Evolutionary conservation across 108 stramenopile species (phyloP).

Genomic region (Asterionellopsis glacialis): DNA sequence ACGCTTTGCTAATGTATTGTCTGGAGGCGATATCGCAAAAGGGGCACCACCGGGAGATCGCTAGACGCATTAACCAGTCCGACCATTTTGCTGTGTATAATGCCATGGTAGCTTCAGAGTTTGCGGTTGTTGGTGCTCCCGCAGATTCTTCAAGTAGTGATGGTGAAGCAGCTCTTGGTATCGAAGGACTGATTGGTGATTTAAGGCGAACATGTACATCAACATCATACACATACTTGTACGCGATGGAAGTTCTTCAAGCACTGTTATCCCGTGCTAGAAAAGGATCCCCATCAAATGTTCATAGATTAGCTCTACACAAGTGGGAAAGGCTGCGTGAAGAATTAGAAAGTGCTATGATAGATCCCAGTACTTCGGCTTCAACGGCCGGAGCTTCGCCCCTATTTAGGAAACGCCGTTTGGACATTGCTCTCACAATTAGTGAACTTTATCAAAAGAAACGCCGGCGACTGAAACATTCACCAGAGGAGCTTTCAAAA

Average conservation of each 20-base stretch:
- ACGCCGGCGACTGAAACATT: conserved; percentile 40
- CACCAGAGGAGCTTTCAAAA: conserved; percentile 3
- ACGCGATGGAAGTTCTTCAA: conserved; percentile 51
- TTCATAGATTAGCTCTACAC: conserved; percentile 13
- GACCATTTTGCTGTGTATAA: conserved; percentile 84
- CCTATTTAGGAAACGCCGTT: conserved; percentile 70
- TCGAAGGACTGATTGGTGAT: conserved; percentile 57
- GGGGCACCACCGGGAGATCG: conserved; percentile 84
- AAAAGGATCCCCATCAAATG: background rate
- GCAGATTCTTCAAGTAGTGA: conserved; percentile 52
- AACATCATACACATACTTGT: conserved; percentile 78
- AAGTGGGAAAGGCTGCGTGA: conserved; percentile 79
- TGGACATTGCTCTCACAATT: conserved; percentile 71
- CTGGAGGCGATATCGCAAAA: conserved; percentile 67
- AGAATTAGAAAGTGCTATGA: conserved; percentile 67
- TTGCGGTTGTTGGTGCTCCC: conserved; percentile 49
- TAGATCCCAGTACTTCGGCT: conserved; percentile 41
- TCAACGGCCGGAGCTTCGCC: conserved; percentile 35
- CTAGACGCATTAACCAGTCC: conserved; percentile 76
- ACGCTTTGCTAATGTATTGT: conserved; percentile 74
- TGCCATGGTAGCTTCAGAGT: conserved; percentile 72
- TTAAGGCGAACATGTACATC: conserved; percentile 72
- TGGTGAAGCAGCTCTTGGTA: conserved; percentile 29
- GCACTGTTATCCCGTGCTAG: background rate
- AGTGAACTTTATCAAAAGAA: conserved; percentile 73